Conservation (phyloP, 192 early-diverging fungal species). For the Rhizoclosmatium sp. region DNA sequence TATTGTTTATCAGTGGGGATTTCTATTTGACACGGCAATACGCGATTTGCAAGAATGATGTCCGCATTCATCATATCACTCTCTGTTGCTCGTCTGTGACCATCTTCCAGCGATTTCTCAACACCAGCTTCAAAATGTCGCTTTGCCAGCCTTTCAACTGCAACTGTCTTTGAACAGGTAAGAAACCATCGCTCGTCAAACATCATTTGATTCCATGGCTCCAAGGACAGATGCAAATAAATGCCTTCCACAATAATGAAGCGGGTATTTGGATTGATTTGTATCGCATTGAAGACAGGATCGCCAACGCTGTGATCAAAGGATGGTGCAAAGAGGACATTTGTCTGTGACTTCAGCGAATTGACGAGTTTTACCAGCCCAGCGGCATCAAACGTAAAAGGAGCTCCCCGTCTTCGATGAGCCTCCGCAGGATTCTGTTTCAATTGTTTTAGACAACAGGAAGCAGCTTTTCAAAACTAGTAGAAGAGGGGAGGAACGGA, state of each 20-base stretch:
- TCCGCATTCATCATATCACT: conserved; percentile 50
- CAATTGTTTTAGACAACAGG: not conserved
- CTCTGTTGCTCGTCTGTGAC: conserved; percentile 33
- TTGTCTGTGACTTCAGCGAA: conserved; percentile 17
- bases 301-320: conserved; percentile 64
- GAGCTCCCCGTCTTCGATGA: conserved; percentile 58
- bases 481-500: not conserved
- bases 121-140: conserved; percentile 57
- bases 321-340: conserved; percentile 43
- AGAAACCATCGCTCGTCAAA: conserved; percentile 64
- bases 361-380: conserved; percentile 43
- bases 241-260: conserved; percentile 64
- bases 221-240: conserved; percentile 50
- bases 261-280: conserved; percentile 49
- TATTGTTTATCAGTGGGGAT: too few species aligned
- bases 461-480: not conserved
- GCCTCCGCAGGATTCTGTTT: conserved; percentile 48
- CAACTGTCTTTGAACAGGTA: conserved; percentile 25
- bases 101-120: conserved; percentile 32
- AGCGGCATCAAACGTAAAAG: conserved; percentile 61
- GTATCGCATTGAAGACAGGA: conserved; percentile 52
- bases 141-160: conserved; percentile 45
- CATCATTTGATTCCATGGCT: conserved; percentile 52
- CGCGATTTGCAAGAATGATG: conserved; percentile 40
- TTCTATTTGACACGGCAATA: not conserved